Evolutionary conservation across 164 flowering plant species (phyloP).

Genomic region (Akebia trifoliata): DNA sequence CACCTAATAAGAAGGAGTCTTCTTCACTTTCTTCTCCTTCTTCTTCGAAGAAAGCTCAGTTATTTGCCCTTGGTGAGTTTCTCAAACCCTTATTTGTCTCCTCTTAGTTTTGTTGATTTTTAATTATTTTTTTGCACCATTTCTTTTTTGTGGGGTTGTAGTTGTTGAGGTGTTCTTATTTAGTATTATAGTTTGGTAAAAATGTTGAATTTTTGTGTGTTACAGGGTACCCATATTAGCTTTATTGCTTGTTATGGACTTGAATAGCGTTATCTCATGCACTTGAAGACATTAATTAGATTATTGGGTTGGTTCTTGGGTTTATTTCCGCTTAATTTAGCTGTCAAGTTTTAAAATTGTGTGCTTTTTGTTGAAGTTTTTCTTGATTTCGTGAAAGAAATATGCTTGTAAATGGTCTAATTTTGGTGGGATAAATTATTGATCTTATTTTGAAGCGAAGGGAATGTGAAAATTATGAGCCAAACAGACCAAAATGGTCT

Average conservation of each 20-base stretch:
- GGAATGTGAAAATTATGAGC: neutral
- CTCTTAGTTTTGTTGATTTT: neutral
- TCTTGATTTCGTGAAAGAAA: neutral
- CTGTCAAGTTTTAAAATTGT: neutral
- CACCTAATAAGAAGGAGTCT: constrained; percentile 12
- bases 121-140: neutral
- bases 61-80: constrained; percentile 18
- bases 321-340: too few species aligned
- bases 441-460: neutral
- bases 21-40: constrained; percentile 20
- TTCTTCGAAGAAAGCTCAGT: constrained; percentile 38
- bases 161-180: neutral
- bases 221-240: neutral
- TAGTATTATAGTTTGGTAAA: neutral
- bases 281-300: too few species aligned
- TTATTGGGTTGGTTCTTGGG: too few species aligned
- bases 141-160: neutral
- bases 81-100: neutral
- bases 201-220: neutral
- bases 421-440: neutral
- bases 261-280: too few species aligned
- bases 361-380: neutral
- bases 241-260: too few species aligned
- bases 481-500: neutral
- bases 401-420: neutral